phyloP scores from a whole-genome alignment of 2,329 filamentous ascomycete species.

The Escovopsis sp. region DNA sequence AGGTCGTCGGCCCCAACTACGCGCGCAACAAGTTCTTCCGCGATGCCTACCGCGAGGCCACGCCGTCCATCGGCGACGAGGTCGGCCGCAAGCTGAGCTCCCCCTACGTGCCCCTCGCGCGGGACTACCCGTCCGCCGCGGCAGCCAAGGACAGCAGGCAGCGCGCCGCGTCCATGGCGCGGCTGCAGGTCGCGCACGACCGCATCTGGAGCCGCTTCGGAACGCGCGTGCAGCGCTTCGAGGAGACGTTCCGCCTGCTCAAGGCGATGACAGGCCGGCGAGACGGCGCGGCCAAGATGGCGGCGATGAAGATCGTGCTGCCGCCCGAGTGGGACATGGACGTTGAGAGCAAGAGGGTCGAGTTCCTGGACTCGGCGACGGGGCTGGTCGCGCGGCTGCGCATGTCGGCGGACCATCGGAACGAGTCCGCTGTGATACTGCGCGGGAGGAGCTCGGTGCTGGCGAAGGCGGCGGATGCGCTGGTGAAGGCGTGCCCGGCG shows the following conservation, averaged over 20 bases:
- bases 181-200: conserved; percentile 22
- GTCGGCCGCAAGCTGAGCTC: conserved; percentile 10
- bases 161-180: conserved; percentile 12
- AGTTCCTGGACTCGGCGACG: conserved; percentile 20
- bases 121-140: conserved; percentile 13
- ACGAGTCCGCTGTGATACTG: conserved; percentile 17
- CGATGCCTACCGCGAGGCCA: conserved; percentile 13
- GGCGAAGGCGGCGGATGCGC: conserved; percentile 19
- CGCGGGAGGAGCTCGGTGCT: conserved; percentile 17
- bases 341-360: conserved; percentile 17
- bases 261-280: conserved; percentile 20
- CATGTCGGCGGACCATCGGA: conserved; percentile 17
- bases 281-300: conserved; percentile 17
- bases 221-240: conserved; percentile 23
- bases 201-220: conserved; percentile 16
- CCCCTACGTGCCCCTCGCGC: conserved; percentile 13
- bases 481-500: conserved; percentile 15
- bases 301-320: conserved; percentile 21
- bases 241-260: conserved; percentile 22
- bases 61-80: conserved; percentile 7
- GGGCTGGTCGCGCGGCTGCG: conserved; percentile 18
- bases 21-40: conserved; percentile 15
- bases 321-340: conserved; percentile 20
- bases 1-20: conserved; percentile 5
- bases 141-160: conserved; percentile 11